Evolutionary conservation across 345 rosid genomes (phyloP).

Genomic region (Gossypium rotundifolium): DNA sequence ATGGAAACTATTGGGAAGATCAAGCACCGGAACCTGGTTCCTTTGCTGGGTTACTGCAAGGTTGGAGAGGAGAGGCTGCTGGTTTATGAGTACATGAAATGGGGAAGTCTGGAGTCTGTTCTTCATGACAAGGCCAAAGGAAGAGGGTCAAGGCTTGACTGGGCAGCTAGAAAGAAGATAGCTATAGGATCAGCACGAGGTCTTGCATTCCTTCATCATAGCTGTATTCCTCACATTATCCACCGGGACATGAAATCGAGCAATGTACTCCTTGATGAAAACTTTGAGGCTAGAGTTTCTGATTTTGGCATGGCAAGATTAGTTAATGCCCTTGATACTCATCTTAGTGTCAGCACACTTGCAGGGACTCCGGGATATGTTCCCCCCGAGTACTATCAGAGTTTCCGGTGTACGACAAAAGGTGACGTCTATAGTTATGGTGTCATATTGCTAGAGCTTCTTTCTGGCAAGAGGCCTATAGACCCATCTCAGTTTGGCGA

Average conservation of each 20-base stretch:
- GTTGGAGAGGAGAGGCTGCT: slow-evolving; percentile 96
- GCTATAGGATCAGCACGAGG: slow-evolving; percentile 95
- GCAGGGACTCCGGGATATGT: slow-evolving; percentile 99
- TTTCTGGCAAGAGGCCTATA: slow-evolving; percentile 89
- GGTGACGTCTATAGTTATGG: slow-evolving; percentile 97
- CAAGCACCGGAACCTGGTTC: slow-evolving; percentile 93
- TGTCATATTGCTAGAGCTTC: slow-evolving; percentile 86
- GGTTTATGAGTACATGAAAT: slow-evolving; percentile 95
- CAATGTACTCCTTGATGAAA: slow-evolving; percentile 86
- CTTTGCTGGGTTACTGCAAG: slow-evolving; percentile 88
- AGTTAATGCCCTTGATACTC: slow-evolving; percentile 87
- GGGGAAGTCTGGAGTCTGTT: slow-evolving; percentile 92
- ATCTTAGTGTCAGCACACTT: slow-evolving; percentile 93
- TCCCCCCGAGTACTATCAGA: slow-evolving; percentile 95
- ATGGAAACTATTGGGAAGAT: slow-evolving; percentile 98
- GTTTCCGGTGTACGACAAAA: slow-evolving; percentile 90
- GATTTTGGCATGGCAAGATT: slow-evolving; percentile 98
- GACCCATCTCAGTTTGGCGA: slow-evolving; percentile 79
- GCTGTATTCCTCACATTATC: slow-evolving; percentile 96
- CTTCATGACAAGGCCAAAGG: slow-evolving; percentile 63
- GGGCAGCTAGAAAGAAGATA: slow-evolving; percentile 83
- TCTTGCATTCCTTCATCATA: slow-evolving; percentile 94
- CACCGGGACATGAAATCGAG: slow-evolving; percentile 98
- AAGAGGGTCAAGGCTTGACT: slow-evolving; percentile 53
- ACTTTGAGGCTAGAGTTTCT: slow-evolving; percentile 87